phyloP scores from a whole-genome alignment of 2,329 filamentous ascomycete species.

The Myriosclerotinia duriaeana region DNA sequence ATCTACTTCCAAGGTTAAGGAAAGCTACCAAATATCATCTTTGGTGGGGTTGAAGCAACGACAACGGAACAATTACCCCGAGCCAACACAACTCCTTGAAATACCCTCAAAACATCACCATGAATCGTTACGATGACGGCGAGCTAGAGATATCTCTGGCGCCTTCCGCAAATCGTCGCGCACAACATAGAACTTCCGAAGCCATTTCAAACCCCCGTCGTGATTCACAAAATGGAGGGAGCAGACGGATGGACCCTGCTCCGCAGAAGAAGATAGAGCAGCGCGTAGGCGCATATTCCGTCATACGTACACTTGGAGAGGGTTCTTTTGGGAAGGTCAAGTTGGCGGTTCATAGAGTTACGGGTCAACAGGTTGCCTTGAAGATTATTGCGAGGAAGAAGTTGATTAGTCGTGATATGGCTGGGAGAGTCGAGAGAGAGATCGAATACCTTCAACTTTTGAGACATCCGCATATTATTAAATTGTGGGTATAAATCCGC shows the following conservation, averaged over 20 bases:
- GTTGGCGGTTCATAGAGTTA: constrained; percentile 87
- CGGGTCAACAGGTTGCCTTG: constrained; percentile 90
- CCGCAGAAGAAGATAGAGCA: constrained; percentile 64
- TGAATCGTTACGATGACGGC: constrained; percentile 66
- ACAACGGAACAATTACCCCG: constrained; percentile 11
- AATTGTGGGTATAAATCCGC: constrained; percentile 64
- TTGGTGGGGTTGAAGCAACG: constrained; percentile 21
- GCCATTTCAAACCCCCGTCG: constrained; percentile 34
- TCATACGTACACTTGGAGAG: constrained; percentile 88
- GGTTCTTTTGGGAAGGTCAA: constrained; percentile 99
- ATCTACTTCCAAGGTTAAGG: not conserved
- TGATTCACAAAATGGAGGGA: constrained; percentile 30
- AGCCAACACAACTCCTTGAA: constrained; percentile 3
- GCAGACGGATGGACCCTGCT: constrained; percentile 31
- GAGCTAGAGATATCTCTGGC: constrained; percentile 77
- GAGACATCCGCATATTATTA: constrained; percentile 97
- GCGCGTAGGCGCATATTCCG: constrained; percentile 87
- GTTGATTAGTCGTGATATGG: constrained; percentile 96
- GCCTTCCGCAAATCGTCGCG: constrained; percentile 61
- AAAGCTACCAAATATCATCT: constrained; percentile 17
- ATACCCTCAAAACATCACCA: not conserved
- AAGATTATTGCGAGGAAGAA: constrained; percentile 98
- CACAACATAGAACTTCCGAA: constrained; percentile 42
- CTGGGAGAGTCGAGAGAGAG: constrained; percentile 92
- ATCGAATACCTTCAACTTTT: constrained; percentile 97